These are phyloP conservation scores for Metrosideros polymorpha DNA, from an alignment of 441 rosid species.

Conservation along the genomic window DNA sequence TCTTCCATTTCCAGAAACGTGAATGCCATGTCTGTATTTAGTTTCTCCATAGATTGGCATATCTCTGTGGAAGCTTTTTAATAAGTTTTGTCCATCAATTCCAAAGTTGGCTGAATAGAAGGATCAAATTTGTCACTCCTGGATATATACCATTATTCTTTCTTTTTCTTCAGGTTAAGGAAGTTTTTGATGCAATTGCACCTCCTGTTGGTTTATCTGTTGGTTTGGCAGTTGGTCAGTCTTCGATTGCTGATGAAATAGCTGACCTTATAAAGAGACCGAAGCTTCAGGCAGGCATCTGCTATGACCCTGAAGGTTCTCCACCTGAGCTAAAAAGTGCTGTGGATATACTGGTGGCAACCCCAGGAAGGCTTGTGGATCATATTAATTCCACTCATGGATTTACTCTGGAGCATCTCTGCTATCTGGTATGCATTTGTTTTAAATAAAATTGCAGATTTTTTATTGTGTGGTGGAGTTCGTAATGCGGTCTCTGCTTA, in stretches of 20 bases:
- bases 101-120: not conserved
- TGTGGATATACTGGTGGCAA: constrained; percentile 91
- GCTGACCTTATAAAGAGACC: constrained; percentile 69
- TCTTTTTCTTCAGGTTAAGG: constrained; percentile 53
- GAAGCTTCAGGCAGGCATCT: constrained; percentile 72
- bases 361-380: constrained; percentile 98
- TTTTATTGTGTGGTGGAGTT: not conserved
- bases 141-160: not conserved
- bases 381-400: constrained; percentile 80
- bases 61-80: not conserved
- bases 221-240: constrained; percentile 95
- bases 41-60: not conserved
- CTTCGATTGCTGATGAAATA: constrained; percentile 86
- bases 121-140: not conserved
- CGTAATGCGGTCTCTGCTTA: not conserved
- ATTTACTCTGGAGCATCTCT: constrained; percentile 86
- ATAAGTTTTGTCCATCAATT: not conserved
- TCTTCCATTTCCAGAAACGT: not conserved
- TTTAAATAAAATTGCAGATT: not conserved
- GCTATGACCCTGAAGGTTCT: constrained; percentile 65
- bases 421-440: constrained; percentile 65
- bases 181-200: constrained; percentile 82
- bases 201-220: constrained; percentile 89
- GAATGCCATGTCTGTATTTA: not conserved
- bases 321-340: constrained; percentile 48